These are phyloP conservation scores for Cryptosporidium sp. DNA, from an alignment of 169 alveolate genomes.

Conservation along the genomic window DNA sequence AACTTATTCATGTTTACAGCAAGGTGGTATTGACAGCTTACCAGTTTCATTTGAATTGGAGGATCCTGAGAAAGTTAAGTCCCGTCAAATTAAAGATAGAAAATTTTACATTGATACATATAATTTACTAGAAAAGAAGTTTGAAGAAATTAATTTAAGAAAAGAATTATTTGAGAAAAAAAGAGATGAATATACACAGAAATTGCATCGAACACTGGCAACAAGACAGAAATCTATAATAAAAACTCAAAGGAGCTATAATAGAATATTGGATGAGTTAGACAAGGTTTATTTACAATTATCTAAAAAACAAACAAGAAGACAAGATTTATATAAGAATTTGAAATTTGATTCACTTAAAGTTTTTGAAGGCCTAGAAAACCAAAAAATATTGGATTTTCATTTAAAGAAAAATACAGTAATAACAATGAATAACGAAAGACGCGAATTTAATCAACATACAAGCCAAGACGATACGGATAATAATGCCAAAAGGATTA, in stretches of 20 bases:
- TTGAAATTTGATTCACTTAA: constrained; percentile 31
- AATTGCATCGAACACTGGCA: constrained; percentile 46
- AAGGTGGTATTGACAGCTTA: constrained; percentile 72
- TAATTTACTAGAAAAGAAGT: constrained; percentile 27
- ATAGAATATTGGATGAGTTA: constrained; percentile 52
- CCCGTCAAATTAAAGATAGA: constrained; percentile 59
- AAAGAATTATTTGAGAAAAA: constrained; percentile 45
- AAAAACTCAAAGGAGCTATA: constrained; percentile 55
- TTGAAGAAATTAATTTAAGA: constrained; percentile 62
- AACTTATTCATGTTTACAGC: constrained; percentile 71
- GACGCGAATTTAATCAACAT: neutral
- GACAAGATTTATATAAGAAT: constrained; percentile 74
- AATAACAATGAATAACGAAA: neutral
- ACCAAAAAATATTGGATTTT: constrained; percentile 41
- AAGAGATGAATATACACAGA: constrained; percentile 65
- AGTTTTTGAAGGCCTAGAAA: constrained; percentile 62
- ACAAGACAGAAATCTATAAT: constrained; percentile 71
- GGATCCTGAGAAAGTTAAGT: constrained; percentile 58
- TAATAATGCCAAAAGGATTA: constrained; percentile 5
- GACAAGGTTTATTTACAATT: constrained; percentile 50
- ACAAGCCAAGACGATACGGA: neutral
- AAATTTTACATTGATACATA: constrained; percentile 41
- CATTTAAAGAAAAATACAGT: constrained; percentile 29
- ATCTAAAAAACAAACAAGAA: constrained; percentile 61
- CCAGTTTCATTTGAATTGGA: constrained; percentile 75